Conservation (phyloP, 768 basidiomycete species). For the Rhizopogon vinicolor region DNA sequence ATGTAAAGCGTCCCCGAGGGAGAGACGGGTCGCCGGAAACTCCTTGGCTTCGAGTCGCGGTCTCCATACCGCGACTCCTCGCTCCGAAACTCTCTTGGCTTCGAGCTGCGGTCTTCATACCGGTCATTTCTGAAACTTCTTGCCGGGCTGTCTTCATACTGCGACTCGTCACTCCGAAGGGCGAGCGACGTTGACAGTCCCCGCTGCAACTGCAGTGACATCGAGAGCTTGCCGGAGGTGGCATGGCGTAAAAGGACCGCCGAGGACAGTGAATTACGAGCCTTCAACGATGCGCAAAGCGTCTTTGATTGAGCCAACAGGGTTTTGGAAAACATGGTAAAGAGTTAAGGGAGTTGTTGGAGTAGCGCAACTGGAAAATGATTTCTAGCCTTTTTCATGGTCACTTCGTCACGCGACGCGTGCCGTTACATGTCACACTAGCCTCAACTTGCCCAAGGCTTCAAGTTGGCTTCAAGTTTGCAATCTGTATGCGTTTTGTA, state of each 20-base stretch:
- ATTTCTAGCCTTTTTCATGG: not conserved
- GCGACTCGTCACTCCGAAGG: constrained; percentile 1
- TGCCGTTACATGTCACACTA: constrained; percentile 17
- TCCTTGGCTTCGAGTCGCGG: not conserved
- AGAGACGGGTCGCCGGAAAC: not conserved
- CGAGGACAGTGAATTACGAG: constrained; percentile 11
- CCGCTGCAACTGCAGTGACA: constrained; percentile 7
- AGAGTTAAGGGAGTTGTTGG: not conserved
- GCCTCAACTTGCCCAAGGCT: not conserved
- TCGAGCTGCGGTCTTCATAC: too few relatives aligned
- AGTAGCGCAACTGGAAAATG: not conserved
- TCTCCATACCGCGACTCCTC: not conserved
- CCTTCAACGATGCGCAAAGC: constrained; percentile 6
- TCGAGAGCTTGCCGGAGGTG: not conserved
- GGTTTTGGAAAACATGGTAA: constrained; percentile 18
- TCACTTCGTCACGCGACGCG: constrained; percentile 5
- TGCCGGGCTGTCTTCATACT: not conserved
- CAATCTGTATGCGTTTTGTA: not conserved
- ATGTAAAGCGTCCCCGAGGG: constrained; percentile 40
- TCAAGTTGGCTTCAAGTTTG: too few relatives aligned
- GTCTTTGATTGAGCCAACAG: constrained; percentile 13
- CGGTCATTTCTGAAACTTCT: too few relatives aligned
- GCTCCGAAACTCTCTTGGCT: not conserved
- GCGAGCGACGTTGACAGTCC: constrained; percentile 14
- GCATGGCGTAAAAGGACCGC: constrained; percentile 7